Conservation (phyloP, 2,329 filamentous ascomycete species). For the Paecilomyces formosus region DNA sequence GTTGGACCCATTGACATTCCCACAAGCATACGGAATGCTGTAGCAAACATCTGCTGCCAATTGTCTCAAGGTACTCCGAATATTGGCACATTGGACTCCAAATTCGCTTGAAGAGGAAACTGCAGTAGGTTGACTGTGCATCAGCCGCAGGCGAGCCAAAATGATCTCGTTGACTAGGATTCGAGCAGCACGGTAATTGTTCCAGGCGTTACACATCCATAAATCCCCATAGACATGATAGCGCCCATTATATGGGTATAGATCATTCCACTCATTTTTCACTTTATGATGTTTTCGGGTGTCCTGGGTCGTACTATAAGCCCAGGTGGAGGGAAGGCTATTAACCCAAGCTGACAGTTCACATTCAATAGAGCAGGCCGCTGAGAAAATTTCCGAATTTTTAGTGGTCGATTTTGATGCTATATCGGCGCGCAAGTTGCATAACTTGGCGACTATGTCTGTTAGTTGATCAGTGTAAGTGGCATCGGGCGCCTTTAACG, state of each 20-base stretch:
- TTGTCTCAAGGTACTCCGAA: constrained; percentile 19
- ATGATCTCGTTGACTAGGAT: constrained; percentile 48
- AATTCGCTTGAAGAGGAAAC: constrained; percentile 20
- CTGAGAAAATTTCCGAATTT: constrained; percentile 21
- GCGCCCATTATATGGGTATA: constrained; percentile 38
- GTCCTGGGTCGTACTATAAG: constrained; percentile 17
- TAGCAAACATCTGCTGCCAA: constrained; percentile 30
- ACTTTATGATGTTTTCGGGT: constrained; percentile 12
- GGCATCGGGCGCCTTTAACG: constrained; percentile 18
- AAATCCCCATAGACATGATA: constrained; percentile 52
- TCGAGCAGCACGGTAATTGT: constrained; percentile 53
- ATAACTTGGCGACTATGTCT: constrained; percentile 19
- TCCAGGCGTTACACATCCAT: constrained; percentile 50
- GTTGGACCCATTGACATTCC: constrained; percentile 11
- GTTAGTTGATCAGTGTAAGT: constrained; percentile 22
- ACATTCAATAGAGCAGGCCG: constrained; percentile 24
- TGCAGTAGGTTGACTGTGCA: constrained; percentile 14
- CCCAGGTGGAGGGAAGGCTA: constrained; percentile 18
- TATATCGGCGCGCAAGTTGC: constrained; percentile 27
- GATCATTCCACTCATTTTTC: constrained; percentile 14
- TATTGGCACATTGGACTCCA: constrained; percentile 19
- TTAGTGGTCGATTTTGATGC: constrained; percentile 15
- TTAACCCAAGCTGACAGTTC: constrained; percentile 26
- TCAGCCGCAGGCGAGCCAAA: constrained; percentile 18
- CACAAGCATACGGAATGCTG: constrained; percentile 29